Evolutionary conservation across 2,329 filamentous ascomycete species (phyloP).

Genomic region (Fusarium praegraminearum): DNA sequence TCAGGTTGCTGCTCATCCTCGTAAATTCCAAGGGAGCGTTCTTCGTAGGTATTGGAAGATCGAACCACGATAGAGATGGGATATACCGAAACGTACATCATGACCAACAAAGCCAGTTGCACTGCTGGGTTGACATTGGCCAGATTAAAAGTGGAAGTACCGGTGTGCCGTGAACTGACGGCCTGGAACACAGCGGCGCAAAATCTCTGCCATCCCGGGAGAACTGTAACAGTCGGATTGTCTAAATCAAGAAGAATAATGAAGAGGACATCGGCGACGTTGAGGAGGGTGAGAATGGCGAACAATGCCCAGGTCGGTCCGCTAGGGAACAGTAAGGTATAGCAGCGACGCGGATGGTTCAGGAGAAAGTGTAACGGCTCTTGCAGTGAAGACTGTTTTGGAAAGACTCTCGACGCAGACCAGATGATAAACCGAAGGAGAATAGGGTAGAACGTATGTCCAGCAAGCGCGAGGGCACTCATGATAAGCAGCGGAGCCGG

Average conservation of each 20-base stretch:
- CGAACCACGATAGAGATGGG: constrained; percentile 72
- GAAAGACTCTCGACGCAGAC: constrained; percentile 62
- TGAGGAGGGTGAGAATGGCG: constrained; percentile 63
- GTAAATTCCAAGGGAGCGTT: constrained; percentile 71
- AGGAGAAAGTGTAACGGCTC: constrained; percentile 68
- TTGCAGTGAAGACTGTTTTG: constrained; percentile 53
- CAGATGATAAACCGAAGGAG: constrained; percentile 70
- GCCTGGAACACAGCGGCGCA: constrained; percentile 71
- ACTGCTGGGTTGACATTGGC: constrained; percentile 64
- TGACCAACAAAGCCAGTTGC: constrained; percentile 69
- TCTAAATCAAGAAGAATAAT: constrained; percentile 65
- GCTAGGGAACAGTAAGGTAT: constrained; percentile 71
- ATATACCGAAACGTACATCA: constrained; percentile 75
- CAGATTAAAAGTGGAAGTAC: constrained; percentile 63
- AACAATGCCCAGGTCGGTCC: constrained; percentile 70
- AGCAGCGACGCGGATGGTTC: constrained; percentile 72
- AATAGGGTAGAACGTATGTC: constrained; percentile 68
- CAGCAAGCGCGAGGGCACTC: constrained; percentile 62
- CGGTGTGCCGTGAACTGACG: constrained; percentile 60
- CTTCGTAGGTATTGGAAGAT: constrained; percentile 71
- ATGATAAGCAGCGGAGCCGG: constrained; percentile 60
- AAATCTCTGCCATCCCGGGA: constrained; percentile 61
- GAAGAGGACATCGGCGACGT: constrained; percentile 66
- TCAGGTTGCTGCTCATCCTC: constrained; percentile 43
- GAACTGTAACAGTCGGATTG: constrained; percentile 61